Percentiles rank a stretch among this genome's conserved stretches.
Evolutionary conservation across 2,329 filamentous ascomycete species (phyloP).

Genomic region (Teratosphaeria epicoccoides): DNA sequence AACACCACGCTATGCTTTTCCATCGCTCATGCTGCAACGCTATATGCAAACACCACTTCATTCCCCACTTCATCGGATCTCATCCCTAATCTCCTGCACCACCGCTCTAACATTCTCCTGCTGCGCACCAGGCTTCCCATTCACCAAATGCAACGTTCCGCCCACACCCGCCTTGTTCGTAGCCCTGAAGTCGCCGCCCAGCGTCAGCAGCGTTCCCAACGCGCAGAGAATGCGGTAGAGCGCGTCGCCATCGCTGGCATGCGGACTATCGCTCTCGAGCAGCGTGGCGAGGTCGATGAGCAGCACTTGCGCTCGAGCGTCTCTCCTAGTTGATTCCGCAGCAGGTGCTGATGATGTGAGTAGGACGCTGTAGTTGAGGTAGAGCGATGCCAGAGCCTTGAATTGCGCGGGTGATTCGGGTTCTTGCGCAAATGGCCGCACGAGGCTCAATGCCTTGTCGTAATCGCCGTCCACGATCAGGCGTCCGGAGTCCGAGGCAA

Average conservation of each 20-base stretch:
- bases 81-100: constrained; percentile 47
- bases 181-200: constrained; percentile 50
- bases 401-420: constrained; percentile 53
- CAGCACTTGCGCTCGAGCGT: constrained; percentile 20
- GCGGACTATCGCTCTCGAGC: constrained; percentile 24
- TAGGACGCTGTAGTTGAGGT: constrained; percentile 76
- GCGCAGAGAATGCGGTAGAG: constrained; percentile 74
- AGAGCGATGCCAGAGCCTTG: constrained; percentile 69
- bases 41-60: neutral
- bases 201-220: constrained; percentile 62
- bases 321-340: constrained; percentile 17
- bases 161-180: constrained; percentile 48
- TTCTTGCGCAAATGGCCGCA: constrained; percentile 52
- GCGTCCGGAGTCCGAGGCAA: constrained; percentile 63
- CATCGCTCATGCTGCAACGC: neutral
- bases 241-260: constrained; percentile 66
- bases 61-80: constrained; percentile 24
- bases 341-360: constrained; percentile 36
- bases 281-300: constrained; percentile 23
- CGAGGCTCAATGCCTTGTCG: constrained; percentile 50
- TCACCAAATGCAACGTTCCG: constrained; percentile 38
- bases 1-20: neutral
- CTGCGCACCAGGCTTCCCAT: constrained; percentile 42
- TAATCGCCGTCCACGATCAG: constrained; percentile 45
- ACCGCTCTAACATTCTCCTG: constrained; percentile 52